Percentiles rank a stretch among this genome's conserved stretches.
Conservation (phyloP, 1,284 basidiomycete genomes). For the Hypsizygus ulmarius region DNA sequence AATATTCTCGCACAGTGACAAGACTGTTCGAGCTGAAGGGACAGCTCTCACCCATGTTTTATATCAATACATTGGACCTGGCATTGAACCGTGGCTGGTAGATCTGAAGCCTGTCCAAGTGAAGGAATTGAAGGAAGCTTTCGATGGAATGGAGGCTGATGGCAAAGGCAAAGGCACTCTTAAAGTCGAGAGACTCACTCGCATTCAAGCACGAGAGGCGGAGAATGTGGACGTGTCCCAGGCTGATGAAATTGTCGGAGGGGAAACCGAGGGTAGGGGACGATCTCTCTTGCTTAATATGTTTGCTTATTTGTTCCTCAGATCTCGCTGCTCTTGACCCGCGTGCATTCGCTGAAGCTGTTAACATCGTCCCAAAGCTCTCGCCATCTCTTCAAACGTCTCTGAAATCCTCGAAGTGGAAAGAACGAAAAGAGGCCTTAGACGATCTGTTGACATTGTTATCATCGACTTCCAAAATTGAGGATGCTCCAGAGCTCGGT, state of each 20-base stretch:
- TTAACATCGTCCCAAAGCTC: slow-evolving; percentile 75
- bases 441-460: slow-evolving; percentile 82
- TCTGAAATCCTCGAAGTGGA: slow-evolving; percentile 94
- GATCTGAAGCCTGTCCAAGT: slow-evolving; percentile 98
- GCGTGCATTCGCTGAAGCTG: slow-evolving; percentile 79
- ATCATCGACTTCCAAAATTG: slow-evolving; percentile 72
- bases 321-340: slow-evolving; percentile 69
- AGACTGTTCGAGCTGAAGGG: slow-evolving; percentile 94
- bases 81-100: slow-evolving; percentile 83
- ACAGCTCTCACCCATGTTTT: slow-evolving; percentile 73
- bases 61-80: slow-evolving; percentile 88
- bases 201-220: slow-evolving; percentile 73
- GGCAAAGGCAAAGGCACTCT: slow-evolving; percentile 81
- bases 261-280: slow-evolving; percentile 35
- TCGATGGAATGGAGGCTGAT: slow-evolving; percentile 80
- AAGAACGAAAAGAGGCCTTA: slow-evolving; percentile 91
- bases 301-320: slow-evolving; percentile 18
- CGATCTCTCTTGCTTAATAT: slow-evolving; percentile 18
- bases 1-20: slow-evolving; percentile 95
- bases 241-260: slow-evolving; percentile 34
- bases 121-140: slow-evolving; percentile 92
- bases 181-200: slow-evolving; percentile 79
- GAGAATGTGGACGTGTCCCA: slow-evolving; percentile 49
- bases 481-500: slow-evolving; percentile 71
- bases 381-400: slow-evolving; percentile 72